Evolutionary conservation across 2,329 filamentous ascomycete species (phyloP).

Genomic region (Sporothrix luriei): DNA sequence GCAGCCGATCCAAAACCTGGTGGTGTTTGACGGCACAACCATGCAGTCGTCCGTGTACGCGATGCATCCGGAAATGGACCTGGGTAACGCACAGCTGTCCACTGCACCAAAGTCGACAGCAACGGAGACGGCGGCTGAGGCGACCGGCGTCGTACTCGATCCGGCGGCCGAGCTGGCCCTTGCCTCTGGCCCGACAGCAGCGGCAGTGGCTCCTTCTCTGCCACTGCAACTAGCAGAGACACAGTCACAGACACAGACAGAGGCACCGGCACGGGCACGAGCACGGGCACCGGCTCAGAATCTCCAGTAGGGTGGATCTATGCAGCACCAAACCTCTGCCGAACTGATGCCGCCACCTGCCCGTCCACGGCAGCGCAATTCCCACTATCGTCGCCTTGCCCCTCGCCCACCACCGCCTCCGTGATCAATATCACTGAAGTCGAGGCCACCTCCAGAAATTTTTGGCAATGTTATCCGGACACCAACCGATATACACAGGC

Average conservation of each 20-base stretch:
- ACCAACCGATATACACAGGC: too few species aligned
- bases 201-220: not conserved
- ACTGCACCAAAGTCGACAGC: slow-evolving; percentile 16
- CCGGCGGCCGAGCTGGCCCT: not conserved
- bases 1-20: slow-evolving; percentile 93
- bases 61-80: slow-evolving; percentile 63
- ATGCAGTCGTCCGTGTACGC: slow-evolving; percentile 79
- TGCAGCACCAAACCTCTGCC: not conserved
- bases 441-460: too few species aligned
- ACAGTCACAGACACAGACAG: too few species aligned
- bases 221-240: not conserved
- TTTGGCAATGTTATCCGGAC: too few species aligned
- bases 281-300: not conserved
- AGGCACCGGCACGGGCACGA: not conserved
- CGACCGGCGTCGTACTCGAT: not conserved
- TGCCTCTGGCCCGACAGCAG: not conserved
- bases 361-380: not conserved
- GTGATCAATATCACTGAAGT: too few species aligned
- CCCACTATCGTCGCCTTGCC: too few species aligned
- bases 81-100: slow-evolving; percentile 24
- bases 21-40: slow-evolving; percentile 84
- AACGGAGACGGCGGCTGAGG: slow-evolving; percentile 11
- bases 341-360: slow-evolving; percentile 6
- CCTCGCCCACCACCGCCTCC: too few species aligned
- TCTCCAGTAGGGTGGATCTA: slow-evolving; percentile 2